These are phyloP conservation scores for Penicillium janthinellum DNA, from an alignment of 2,329 filamentous ascomycete species.

Conservation along the genomic window DNA sequence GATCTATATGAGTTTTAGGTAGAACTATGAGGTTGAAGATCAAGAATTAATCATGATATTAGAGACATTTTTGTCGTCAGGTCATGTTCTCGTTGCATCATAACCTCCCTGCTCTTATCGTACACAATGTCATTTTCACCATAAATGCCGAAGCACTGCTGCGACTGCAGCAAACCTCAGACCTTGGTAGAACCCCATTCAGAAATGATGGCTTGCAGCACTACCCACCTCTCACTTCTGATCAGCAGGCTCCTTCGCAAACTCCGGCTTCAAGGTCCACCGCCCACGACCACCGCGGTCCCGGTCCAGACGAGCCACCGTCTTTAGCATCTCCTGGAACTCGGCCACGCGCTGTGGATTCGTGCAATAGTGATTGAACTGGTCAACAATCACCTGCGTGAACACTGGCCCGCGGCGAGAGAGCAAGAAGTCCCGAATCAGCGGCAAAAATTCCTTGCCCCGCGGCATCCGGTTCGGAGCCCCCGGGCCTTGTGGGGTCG, in stretches of 20 bases:
- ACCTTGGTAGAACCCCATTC: background rate
- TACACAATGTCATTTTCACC: background rate
- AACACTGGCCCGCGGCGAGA: slow-evolving; percentile 76
- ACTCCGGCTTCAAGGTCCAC: slow-evolving; percentile 64
- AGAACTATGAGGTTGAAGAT: background rate
- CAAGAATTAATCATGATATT: background rate
- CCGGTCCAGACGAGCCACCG: slow-evolving; percentile 68
- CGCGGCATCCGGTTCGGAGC: slow-evolving; percentile 33
- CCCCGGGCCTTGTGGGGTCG: slow-evolving; percentile 44
- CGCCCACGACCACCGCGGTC: slow-evolving; percentile 51
- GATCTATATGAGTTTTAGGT: background rate
- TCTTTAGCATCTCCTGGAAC: slow-evolving; percentile 79
- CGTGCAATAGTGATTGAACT: slow-evolving; percentile 80
- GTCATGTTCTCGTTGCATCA: slow-evolving; percentile 3
- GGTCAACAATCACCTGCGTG: slow-evolving; percentile 83
- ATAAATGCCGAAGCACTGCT: background rate
- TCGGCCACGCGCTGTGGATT: slow-evolving; percentile 69
- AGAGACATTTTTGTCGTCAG: background rate
- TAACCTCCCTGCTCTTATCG: slow-evolving; percentile 3
- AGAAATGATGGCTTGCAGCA: background rate
- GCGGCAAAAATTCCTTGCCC: slow-evolving; percentile 65
- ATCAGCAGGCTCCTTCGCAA: slow-evolving; percentile 23
- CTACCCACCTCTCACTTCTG: background rate
- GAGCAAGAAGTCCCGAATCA: slow-evolving; percentile 78
- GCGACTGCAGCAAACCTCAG: too few species aligned